Conservation (phyloP, 306 rosid species). For the Dryas drummondii region DNA sequence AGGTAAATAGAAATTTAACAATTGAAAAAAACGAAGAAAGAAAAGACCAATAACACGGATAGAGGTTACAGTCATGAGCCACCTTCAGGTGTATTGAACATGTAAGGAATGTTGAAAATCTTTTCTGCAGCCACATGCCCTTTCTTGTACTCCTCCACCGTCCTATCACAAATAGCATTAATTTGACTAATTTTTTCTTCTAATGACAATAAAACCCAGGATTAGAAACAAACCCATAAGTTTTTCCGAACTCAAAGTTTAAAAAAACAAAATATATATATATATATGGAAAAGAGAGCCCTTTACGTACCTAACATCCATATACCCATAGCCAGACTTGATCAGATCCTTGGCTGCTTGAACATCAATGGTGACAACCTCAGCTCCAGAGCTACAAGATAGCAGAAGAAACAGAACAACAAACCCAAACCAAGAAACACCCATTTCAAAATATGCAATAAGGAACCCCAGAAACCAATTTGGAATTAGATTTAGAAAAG, state of each 20-base stretch:
- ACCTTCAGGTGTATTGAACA: constrained; percentile 69
- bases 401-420: constrained; percentile 24
- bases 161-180: constrained; percentile 42
- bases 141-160: constrained; percentile 63
- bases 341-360: constrained; percentile 50
- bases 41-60: background rate
- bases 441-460: constrained; percentile 29
- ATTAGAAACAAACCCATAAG: background rate
- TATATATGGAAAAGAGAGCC: background rate
- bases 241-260: no score
- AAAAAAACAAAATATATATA: no score
- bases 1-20: background rate
- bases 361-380: constrained; percentile 67
- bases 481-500: background rate
- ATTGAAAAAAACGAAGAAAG: background rate
- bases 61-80: constrained; percentile 42
- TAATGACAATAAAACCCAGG: background rate
- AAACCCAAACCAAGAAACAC: constrained; percentile 25
- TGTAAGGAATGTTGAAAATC: constrained; percentile 71
- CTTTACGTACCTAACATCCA: constrained; percentile 86
- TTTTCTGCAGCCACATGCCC: constrained; percentile 62
- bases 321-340: constrained; percentile 55
- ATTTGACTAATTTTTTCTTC: background rate
- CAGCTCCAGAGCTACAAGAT: constrained; percentile 37
- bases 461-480: background rate